Conservation (phyloP, 2,329 filamentous ascomycete genomes). For the Ophiostoma angusticollis region DNA sequence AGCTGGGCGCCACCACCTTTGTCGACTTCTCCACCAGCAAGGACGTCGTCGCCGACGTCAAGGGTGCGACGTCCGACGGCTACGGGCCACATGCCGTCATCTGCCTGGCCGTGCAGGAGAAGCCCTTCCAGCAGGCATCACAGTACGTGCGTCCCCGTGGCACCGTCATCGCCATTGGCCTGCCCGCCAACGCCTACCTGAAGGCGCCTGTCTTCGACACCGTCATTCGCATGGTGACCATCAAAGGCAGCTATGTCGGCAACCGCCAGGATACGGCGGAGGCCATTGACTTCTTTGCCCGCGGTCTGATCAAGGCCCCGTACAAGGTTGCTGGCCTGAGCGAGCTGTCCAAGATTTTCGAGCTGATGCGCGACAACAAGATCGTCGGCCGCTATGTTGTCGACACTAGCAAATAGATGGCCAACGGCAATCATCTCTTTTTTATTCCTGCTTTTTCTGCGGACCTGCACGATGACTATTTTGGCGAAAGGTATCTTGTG, state of each 20-base stretch:
- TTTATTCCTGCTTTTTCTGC: too few relatives aligned
- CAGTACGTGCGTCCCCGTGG: constrained; percentile 77
- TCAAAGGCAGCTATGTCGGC: constrained; percentile 88
- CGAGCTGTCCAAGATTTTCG: constrained; percentile 68
- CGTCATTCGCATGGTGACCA: constrained; percentile 79
- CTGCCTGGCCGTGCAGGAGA: constrained; percentile 74
- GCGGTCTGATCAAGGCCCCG: constrained; percentile 74
- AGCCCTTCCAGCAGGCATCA: constrained; percentile 89
- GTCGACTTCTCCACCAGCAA: constrained; percentile 69
- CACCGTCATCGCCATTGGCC: constrained; percentile 75
- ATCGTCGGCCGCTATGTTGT: constrained; percentile 71
- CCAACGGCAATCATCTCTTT: too few relatives aligned
- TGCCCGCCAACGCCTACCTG: constrained; percentile 69
- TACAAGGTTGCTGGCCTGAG: constrained; percentile 75
- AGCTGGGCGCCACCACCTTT: constrained; percentile 57
- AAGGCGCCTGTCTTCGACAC: constrained; percentile 80
- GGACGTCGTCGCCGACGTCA: constrained; percentile 74
- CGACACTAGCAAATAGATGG: constrained; percentile 51
- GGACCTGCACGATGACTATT: too few relatives aligned
- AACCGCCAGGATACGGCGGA: constrained; percentile 81
- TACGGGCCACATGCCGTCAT: constrained; percentile 79
- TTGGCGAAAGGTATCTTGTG: too few relatives aligned
- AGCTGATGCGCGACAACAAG: constrained; percentile 56
- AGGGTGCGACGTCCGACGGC: constrained; percentile 65
- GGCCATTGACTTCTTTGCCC: constrained; percentile 77